Percentiles rank a stretch among this genome's conserved stretches.
These are phyloP conservation scores for Apodospora peruviana DNA, from an alignment of 495 filamentous ascomycete genomes.

Conservation along the genomic window DNA sequence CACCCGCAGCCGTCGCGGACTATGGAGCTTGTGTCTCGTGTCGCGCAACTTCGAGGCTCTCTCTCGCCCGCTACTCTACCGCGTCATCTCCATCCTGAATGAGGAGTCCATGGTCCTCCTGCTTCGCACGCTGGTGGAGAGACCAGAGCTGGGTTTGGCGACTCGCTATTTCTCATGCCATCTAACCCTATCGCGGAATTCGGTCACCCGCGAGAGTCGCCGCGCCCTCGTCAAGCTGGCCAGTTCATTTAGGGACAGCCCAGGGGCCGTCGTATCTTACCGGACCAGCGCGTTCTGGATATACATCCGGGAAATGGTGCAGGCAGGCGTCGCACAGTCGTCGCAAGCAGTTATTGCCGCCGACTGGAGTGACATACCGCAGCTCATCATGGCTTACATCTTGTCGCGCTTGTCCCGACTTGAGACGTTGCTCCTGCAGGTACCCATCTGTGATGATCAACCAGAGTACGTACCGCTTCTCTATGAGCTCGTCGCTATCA, in stretches of 20 bases:
- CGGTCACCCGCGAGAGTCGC: conserved; percentile 19
- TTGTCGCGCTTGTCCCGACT: conserved; percentile 16
- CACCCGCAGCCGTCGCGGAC: conserved; percentile 23
- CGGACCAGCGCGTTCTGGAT: too few relatives aligned
- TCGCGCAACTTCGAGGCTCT: conserved; percentile 12
- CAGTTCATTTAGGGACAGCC: conserved; percentile 1
- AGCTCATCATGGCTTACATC: conserved; percentile 17
- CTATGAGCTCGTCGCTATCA: background rate
- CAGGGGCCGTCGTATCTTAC: too few relatives aligned
- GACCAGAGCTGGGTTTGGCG: conserved; percentile 8
- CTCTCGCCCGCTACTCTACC: conserved; percentile 26
- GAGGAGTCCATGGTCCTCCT: conserved; percentile 19
- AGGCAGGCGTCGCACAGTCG: background rate
- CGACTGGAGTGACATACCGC: conserved; percentile 16
- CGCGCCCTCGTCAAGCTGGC: conserved; percentile 8
- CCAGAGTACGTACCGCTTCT: conserved; percentile 17
- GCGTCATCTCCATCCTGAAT: conserved; percentile 16
- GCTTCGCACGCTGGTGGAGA: conserved; percentile 23
- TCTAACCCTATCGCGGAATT: conserved; percentile 19
- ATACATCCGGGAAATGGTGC: background rate
- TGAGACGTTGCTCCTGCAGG: conserved; percentile 23
- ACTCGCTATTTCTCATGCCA: conserved; percentile 25
- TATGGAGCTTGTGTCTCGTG: conserved; percentile 18
- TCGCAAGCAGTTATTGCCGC: background rate
- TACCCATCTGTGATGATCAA: conserved; percentile 23